Percentiles rank a stretch among this genome's conserved stretches.
Conservation (phyloP, 148 eudicot genomes). For the Drosera capensis region DNA sequence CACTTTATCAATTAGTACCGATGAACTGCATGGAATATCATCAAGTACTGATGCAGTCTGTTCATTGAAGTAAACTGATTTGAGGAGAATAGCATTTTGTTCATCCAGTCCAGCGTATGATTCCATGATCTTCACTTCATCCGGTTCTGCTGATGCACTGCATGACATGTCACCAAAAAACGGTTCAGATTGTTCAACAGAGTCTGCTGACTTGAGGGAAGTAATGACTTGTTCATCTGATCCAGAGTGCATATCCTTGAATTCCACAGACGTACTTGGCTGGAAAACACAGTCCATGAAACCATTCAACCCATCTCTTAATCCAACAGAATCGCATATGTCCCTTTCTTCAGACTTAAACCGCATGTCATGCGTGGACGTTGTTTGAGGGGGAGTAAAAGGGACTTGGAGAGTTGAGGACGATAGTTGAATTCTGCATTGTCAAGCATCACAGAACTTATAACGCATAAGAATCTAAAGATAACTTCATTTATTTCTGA, state of each 20-base stretch:
- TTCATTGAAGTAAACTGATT: conserved; percentile 19
- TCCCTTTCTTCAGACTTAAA: conserved; percentile 38
- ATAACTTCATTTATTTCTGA: neutral
- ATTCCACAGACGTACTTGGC: too few species aligned
- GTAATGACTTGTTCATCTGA: too few species aligned
- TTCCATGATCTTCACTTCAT: conserved; percentile 21
- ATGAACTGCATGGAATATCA: conserved; percentile 15
- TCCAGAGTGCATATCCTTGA: too few species aligned
- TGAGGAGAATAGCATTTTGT: conserved; percentile 13
- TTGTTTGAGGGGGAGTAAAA: conserved; percentile 33
- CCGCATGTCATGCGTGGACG: conserved; percentile 33
- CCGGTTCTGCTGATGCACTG: conserved; percentile 21
- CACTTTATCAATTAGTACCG: too few species aligned
- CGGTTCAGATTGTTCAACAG: too few species aligned
- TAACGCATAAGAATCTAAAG: conserved; percentile 1
- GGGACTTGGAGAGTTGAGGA: conserved; percentile 25
- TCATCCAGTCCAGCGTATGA: conserved; percentile 20
- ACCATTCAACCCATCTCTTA: conserved; percentile 40
- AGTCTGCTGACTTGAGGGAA: too few species aligned
- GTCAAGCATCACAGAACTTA: conserved; percentile 3
- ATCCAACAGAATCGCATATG: conserved; percentile 31
- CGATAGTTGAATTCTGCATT: conserved; percentile 42
- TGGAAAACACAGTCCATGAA: conserved; percentile 35
- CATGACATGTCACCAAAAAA: too few species aligned
- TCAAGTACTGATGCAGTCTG: conserved; percentile 14